These are phyloP conservation scores for Boletus rubropictus DNA, from an alignment of 768 basidiomycete genomes.

Conservation along the genomic window DNA sequence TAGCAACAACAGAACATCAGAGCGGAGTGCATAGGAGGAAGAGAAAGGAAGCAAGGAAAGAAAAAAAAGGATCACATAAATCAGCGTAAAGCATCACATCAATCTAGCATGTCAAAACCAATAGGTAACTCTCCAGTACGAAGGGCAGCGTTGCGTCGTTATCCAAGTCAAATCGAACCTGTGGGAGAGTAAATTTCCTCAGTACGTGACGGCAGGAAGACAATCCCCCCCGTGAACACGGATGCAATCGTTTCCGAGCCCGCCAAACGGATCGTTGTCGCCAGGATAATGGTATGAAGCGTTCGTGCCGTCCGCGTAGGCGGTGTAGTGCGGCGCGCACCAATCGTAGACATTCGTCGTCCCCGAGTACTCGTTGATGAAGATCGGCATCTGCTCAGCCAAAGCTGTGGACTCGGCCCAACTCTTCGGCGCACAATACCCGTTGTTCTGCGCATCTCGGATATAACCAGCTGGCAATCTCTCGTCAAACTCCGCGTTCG, in stretches of 20 bases:
- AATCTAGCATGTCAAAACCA: neutral
- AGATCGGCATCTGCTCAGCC: constrained; percentile 23
- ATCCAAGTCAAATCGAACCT: neutral
- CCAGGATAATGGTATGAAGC: constrained; percentile 9
- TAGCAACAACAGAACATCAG: neutral
- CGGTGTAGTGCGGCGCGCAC: constrained; percentile 19
- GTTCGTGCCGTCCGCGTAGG: constrained; percentile 4
- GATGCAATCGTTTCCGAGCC: constrained; percentile 11
- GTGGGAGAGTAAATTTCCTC: neutral
- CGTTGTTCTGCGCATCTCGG: constrained; percentile 13
- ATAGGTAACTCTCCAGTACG: too few species aligned
- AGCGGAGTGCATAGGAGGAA: neutral
- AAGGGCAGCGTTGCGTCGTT: too few species aligned
- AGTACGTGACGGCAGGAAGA: constrained; percentile 19
- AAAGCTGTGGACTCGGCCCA: constrained; percentile 22
- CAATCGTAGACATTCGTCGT: constrained; percentile 18
- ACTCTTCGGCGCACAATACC: constrained; percentile 24
- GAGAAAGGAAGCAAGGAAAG: too few species aligned
- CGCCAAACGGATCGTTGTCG: constrained; percentile 4
- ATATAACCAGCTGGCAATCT: constrained; percentile 9
- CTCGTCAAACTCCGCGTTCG: constrained; percentile 9
- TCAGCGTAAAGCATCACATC: neutral
- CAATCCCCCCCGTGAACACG: constrained; percentile 15
- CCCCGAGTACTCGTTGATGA: constrained; percentile 25
- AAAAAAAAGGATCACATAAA: constrained; percentile 2